phyloP scores from a whole-genome alignment of 257 asterid genomes.

The Petunia secreta region DNA sequence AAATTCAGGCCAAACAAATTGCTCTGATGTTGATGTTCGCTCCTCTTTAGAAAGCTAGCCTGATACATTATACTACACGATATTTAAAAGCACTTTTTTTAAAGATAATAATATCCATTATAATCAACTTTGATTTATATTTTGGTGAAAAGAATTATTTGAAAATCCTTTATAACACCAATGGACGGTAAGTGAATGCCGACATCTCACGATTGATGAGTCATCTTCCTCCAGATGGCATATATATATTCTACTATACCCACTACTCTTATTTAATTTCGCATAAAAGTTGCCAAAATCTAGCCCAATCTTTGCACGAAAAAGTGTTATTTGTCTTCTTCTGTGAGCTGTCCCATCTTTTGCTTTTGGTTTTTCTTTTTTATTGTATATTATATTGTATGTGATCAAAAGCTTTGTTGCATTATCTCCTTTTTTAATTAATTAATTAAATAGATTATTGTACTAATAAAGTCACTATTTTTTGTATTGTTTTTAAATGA shows the following conservation, averaged over 20 bases:
- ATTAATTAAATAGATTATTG: not conserved
- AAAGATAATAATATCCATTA: too few species aligned
- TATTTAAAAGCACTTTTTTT: too few species aligned
- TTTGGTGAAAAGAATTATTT: not conserved
- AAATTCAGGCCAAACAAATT: too few species aligned
- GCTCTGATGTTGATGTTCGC: too few species aligned
- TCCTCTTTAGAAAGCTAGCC: too few species aligned
- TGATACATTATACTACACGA: too few species aligned
- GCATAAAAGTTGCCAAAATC: not conserved
- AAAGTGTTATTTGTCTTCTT: slow-evolving; percentile 43
- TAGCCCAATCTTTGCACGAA: slow-evolving; percentile 20
- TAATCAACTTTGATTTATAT: not conserved
- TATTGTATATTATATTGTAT: not conserved
- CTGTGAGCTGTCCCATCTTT: slow-evolving; percentile 20
- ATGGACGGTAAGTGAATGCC: not conserved
- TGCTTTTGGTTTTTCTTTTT: not conserved
- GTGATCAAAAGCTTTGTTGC: not conserved
- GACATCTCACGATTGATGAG: slow-evolving; percentile 8
- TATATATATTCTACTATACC: not conserved
- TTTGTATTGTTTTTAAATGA: too few species aligned
- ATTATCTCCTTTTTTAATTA: not conserved
- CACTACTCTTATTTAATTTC: not conserved
- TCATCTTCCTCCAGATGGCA: not conserved
- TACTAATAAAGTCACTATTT: not conserved
- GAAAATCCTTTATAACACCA: not conserved